Base-by-base conservation (phyloP, 768 basidiomycete species). In the Suillus alpinus region DNA sequence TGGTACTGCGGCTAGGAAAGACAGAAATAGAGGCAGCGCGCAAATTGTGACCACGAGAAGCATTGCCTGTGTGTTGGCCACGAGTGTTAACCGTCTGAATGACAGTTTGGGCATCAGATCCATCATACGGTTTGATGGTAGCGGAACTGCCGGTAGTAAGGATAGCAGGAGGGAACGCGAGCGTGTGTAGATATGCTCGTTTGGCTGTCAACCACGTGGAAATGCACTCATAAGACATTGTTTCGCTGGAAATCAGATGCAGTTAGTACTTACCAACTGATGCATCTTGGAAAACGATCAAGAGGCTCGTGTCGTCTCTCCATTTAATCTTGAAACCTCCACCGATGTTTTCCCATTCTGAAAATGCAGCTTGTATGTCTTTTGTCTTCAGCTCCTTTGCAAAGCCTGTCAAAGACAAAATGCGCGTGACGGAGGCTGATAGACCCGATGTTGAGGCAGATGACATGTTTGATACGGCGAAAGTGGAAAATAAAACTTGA, bases 321-420 rank as follows among this genome's bases (percentile, higher is more conserved):
- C 97, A 99, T 74, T 99, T 99, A 73, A 99, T 95, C 83, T 95
- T 94, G 81, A 96, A 97, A 26, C 97, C 97, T 32, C 96, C 97
- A 59, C 81, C 85, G 57, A 87, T 79, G 62, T 77, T 82, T 68
- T 97, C 94, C 84, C 90, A 98, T 49, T 95, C 94, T 55, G 87
- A 80, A 74, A 98, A 97, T 49, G 94, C 91, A 46, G 81, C 71
- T 71, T 98, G 95, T 53, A 99, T 92, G 76, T 99, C 97, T 74
- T 94, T 89, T 56, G 97, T 99, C 81, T 98, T 99, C 69, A 99
- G 86, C 78, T 95, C 91, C 72, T 95, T 91, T 10, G 92, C 84
- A 72, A 99, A 99, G 67, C 94, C 92, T n/a, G 87, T 86, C 60
- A 99, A 80, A 69, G 83, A 88, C 68, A 99, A 88, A 71, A 99